These are phyloP conservation scores for Naganishia friedmannii DNA, from an alignment of 768 basidiomycete species.

Conservation along the genomic window DNA sequence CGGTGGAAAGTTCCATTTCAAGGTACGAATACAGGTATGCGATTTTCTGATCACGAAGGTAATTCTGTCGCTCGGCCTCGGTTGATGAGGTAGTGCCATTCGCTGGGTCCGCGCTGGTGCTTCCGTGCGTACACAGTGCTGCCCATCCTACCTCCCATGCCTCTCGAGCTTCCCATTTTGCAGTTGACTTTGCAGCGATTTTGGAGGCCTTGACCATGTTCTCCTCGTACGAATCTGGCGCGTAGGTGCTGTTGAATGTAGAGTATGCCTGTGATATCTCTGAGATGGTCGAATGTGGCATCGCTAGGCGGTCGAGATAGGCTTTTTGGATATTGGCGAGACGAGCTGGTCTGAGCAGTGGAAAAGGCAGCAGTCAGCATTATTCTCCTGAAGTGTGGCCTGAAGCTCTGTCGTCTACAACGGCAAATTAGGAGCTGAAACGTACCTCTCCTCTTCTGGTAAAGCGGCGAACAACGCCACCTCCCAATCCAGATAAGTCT, in stretches of 20 bases:
- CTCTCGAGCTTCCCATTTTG: conserved; percentile 66
- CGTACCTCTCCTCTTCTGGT: conserved; percentile 11
- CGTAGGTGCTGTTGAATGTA: conserved; percentile 76
- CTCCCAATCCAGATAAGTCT: conserved; percentile 29
- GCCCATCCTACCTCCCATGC: conserved; percentile 56
- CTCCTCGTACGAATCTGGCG: conserved; percentile 71
- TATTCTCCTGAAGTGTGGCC: too few species aligned
- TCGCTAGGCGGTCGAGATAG: neutral
- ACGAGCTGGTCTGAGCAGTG: conserved; percentile 25
- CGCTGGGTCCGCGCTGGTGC: neutral
- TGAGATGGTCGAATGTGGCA: conserved; percentile 52
- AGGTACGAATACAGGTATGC: conserved; percentile 29
- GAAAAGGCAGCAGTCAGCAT: neutral
- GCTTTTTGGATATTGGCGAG: conserved; percentile 6
- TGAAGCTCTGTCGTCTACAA: too few species aligned
- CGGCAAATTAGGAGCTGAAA: too few species aligned
- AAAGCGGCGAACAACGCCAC: conserved; percentile 3
- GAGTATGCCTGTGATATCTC: conserved; percentile 83
- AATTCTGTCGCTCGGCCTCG: conserved; percentile 20
- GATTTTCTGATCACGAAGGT: conserved; percentile 14
- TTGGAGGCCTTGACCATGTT: conserved; percentile 75
- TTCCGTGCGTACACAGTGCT: conserved; percentile 40
- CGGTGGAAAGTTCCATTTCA: conserved; percentile 19
- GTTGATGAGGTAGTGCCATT: neutral
- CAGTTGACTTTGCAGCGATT: conserved; percentile 62